Evolutionary conservation across 768 basidiomycete genomes (phyloP).

Genomic region (Mycena floridula): DNA sequence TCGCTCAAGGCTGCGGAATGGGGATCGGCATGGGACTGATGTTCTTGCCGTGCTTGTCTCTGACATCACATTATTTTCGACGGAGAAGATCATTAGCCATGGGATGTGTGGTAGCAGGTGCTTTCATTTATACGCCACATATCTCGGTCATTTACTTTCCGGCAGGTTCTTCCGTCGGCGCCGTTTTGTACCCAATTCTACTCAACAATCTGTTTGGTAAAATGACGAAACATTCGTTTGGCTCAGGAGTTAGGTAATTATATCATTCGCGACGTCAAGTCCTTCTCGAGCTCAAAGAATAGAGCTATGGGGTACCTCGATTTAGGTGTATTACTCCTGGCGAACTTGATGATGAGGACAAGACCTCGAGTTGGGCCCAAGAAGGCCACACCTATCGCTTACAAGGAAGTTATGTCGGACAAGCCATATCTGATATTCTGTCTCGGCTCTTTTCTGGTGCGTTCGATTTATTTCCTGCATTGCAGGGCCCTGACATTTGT

Average conservation of each 20-base stretch:
- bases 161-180: slow-evolving; percentile 40
- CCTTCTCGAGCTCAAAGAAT: too few relatives aligned
- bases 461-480: slow-evolving; percentile 3
- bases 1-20: slow-evolving; percentile 51
- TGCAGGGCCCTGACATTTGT: slow-evolving; percentile 5
- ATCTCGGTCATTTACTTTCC: slow-evolving; percentile 5
- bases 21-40: slow-evolving; percentile 51
- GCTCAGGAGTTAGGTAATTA: slow-evolving; percentile 16
- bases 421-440: slow-evolving; percentile 34
- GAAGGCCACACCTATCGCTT: slow-evolving; percentile 18
- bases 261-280: too few relatives aligned
- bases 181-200: slow-evolving; percentile 46
- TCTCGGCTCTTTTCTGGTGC: slow-evolving; percentile 33
- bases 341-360: slow-evolving; percentile 38
- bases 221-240: slow-evolving; percentile 25
- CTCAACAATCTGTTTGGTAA: slow-evolving; percentile 39
- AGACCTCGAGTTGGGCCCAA: slow-evolving; percentile 25
- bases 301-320: slow-evolving; percentile 38
- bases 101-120: slow-evolving; percentile 50
- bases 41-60: slow-evolving; percentile 45
- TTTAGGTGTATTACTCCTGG: slow-evolving; percentile 34
- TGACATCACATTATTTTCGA: slow-evolving; percentile 51
- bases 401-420: slow-evolving; percentile 29
- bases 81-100: slow-evolving; percentile 43
- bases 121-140: too few relatives aligned